These are phyloP conservation scores for Salvia rosmarinus DNA, from an alignment of 257 asterid genomes.

Conservation along the genomic window DNA sequence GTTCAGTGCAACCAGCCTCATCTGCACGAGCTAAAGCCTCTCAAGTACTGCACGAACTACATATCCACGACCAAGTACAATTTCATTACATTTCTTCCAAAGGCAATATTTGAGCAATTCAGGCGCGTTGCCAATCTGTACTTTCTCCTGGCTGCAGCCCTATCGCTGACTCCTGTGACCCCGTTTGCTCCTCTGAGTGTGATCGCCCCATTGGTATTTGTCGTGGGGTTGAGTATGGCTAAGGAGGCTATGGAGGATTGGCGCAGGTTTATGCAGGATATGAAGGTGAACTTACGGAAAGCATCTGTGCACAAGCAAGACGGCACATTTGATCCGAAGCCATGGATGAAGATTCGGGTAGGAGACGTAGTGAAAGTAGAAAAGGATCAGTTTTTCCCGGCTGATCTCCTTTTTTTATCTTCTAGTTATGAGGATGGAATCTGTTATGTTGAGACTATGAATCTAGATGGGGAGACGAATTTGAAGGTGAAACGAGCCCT, in stretches of 20 bases:
- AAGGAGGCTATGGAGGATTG: slow-evolving; percentile 96
- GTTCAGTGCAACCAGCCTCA: slow-evolving; percentile 83
- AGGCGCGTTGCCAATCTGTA: slow-evolving; percentile 95
- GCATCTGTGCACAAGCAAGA: slow-evolving; percentile 60
- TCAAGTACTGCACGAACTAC: slow-evolving; percentile 68
- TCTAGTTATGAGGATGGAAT: slow-evolving; percentile 93
- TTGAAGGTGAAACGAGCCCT: slow-evolving; percentile 83
- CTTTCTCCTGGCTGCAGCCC: slow-evolving; percentile 83
- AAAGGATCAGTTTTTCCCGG: slow-evolving; percentile 88
- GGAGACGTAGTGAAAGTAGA: slow-evolving; percentile 91
- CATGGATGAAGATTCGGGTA: slow-evolving; percentile 92
- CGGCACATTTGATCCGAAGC: slow-evolving; percentile 67
- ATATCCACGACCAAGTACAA: slow-evolving; percentile 96
- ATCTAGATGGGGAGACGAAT: slow-evolving; percentile 95
- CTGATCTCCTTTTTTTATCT: slow-evolving; percentile 85
- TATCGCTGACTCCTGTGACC: slow-evolving; percentile 80
- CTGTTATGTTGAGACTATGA: slow-evolving; percentile 96
- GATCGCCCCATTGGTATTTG: slow-evolving; percentile 90
- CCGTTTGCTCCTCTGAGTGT: slow-evolving; percentile 82
- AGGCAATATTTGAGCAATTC: slow-evolving; percentile 91
- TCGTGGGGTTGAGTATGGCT: slow-evolving; percentile 98
- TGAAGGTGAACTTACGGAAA: slow-evolving; percentile 91
- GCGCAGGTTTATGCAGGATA: slow-evolving; percentile 85
- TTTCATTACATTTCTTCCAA: slow-evolving; percentile 79
- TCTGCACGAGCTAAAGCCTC: slow-evolving; percentile 68